A percentile compares a stretch with the other conserved stretches of the same genome.
phyloP scores from a whole-genome alignment of 1,284 basidiomycete species.

The Rhodotorula sp. region DNA sequence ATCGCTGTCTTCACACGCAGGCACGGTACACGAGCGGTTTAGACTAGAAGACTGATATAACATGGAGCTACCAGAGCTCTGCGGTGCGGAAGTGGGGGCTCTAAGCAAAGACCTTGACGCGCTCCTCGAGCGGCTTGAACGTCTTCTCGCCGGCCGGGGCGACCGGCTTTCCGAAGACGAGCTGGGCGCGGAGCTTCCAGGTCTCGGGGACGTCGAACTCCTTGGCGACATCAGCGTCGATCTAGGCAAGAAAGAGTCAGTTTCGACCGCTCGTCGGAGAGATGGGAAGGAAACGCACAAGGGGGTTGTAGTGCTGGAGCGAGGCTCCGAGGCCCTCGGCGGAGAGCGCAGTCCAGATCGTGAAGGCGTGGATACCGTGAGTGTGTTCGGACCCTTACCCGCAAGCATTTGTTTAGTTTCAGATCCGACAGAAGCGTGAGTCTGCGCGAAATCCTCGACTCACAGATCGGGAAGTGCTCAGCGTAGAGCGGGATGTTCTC shows the following conservation, averaged over 20 bases:
- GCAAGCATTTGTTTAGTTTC: too few relatives aligned
- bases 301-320: slow-evolving; percentile 49
- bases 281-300: slow-evolving; percentile 2
- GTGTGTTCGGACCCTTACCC: slow-evolving; percentile 19
- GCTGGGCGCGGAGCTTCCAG: slow-evolving; percentile 52
- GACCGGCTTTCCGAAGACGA: slow-evolving; percentile 54
- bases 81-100: background rate
- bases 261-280: background rate
- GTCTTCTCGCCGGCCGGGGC: slow-evolving; percentile 49
- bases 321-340: slow-evolving; percentile 52
- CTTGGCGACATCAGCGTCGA: slow-evolving; percentile 45
- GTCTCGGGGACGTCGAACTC: slow-evolving; percentile 49
- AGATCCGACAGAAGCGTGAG: too few relatives aligned
- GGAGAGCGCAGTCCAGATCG: slow-evolving; percentile 54
- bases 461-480: slow-evolving; percentile 35
- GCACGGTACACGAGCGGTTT: background rate
- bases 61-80: too few relatives aligned
- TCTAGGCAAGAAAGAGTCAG: slow-evolving; percentile 2
- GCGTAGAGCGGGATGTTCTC: slow-evolving; percentile 51
- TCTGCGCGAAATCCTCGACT: background rate
- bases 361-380: slow-evolving; percentile 48
- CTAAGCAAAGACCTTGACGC: slow-evolving; percentile 48
- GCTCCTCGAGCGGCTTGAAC: slow-evolving; percentile 51
- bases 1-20: too few relatives aligned
- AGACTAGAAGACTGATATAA: background rate